Percentiles rank a stretch among this genome's conserved stretches.
These are phyloP conservation scores for Botryotinia globosa DNA, from an alignment of 2,329 filamentous ascomycete genomes.

Conservation along the genomic window DNA sequence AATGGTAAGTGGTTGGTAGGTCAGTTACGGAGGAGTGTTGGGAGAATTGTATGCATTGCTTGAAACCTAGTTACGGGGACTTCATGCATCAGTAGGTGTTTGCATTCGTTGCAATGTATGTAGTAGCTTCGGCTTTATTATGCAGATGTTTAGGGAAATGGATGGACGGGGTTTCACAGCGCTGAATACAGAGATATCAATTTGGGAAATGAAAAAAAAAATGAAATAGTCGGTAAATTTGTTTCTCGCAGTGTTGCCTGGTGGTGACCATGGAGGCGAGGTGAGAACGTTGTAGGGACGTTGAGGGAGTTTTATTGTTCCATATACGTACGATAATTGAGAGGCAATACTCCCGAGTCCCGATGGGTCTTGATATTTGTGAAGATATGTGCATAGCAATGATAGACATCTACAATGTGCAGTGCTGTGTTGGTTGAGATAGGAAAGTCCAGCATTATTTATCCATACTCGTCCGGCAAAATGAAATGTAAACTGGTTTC, in stretches of 20 bases:
- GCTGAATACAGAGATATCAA: slow-evolving; percentile 12
- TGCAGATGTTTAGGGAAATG: slow-evolving; percentile 4
- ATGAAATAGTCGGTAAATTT: not conserved
- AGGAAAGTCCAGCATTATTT: not conserved
- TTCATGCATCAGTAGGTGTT: slow-evolving; percentile 9
- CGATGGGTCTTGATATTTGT: not conserved
- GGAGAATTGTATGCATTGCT: not conserved
- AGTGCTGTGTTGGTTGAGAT: not conserved
- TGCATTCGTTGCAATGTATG: slow-evolving; percentile 8
- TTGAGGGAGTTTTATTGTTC: not conserved
- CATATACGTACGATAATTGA: not conserved
- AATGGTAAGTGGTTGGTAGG: not conserved
- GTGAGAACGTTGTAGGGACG: not conserved
- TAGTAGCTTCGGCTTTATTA: slow-evolving; percentile 12
- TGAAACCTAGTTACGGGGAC: not conserved
- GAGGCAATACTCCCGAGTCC: not conserved
- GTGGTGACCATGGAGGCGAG: not conserved
- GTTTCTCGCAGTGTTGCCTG: not conserved
- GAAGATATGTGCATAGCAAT: not conserved
- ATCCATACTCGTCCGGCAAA: not conserved
- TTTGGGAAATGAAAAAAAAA: slow-evolving; percentile 16
- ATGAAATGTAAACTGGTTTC: not conserved
- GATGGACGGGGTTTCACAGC: not conserved
- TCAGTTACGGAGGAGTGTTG: not conserved
- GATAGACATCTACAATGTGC: not conserved